Evolutionary conservation across 345 rosid genomes (phyloP), one percentile per base, ranked within the genome.

Genomic region (Citrus inodora): DNA sequence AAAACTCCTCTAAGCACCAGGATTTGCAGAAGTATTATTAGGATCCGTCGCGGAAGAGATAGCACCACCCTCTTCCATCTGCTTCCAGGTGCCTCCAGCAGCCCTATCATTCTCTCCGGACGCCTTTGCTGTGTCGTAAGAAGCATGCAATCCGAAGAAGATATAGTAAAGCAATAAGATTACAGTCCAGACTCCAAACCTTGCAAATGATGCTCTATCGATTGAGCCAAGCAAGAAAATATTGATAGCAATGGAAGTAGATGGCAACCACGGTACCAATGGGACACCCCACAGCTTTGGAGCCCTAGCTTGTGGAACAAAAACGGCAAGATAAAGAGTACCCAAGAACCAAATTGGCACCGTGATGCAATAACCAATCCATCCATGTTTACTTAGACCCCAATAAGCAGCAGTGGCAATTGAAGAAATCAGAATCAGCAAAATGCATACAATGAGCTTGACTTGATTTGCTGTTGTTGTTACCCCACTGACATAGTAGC

Each of bases 211-310:
- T 0, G 80, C 64, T 40, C 1, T 59, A 76, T 90, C 90, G 7
- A 95, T 92, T 2, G 98, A 95, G 0, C 97, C 98, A 17, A 95
- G 85, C 1, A 95, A 87, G 88, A 95, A 91, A 2, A 95, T 76
- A 80, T 95, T 95, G 75, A 92, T 83, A 4, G 87, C 84, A 30
- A 95, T 90, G 1, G 98, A 95, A 16, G 83, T 80, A 4, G 98
- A 93, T 8, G 98, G 98, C 59, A 95, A 22, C 95, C 95, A 93
- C 7, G 98, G 98, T 5, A 95, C 97, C 64, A 93, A 76, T 0
- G 98, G 98, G 55, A 89, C 97, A 3, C 98, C 98, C 98, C 98
- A 95, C 7, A 89, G 48, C 37, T 85, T 91, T 1, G 98, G 97
- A 1, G 82, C 75, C 76, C 92, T 88, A n/a, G 93, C 92, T 5